Conservation (phyloP, 139 green algal genomes). For the Eudorina sp. region DNA sequence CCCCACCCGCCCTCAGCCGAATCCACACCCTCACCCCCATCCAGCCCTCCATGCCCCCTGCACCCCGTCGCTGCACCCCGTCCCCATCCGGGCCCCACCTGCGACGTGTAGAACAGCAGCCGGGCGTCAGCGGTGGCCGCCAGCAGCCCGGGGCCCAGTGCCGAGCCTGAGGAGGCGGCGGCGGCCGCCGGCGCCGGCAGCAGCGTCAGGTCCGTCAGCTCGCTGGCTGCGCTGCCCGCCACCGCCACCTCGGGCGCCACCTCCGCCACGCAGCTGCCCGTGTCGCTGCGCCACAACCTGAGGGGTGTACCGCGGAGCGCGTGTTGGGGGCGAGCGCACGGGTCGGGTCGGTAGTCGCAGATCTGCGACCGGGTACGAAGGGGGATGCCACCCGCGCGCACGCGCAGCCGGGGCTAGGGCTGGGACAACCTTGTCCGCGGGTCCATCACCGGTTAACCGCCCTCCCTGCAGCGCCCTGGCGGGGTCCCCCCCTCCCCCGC, state of each 20-base stretch:
- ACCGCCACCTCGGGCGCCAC: constrained; percentile 46
- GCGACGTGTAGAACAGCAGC: constrained; percentile 76
- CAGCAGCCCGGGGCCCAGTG: constrained; percentile 65
- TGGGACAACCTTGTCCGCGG: too few species aligned
- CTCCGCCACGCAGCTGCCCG: constrained; percentile 61
- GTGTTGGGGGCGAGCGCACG: too few species aligned
- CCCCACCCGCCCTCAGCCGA: too few species aligned
- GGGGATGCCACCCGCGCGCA: too few species aligned
- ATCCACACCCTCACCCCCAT: background rate
- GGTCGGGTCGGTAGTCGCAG: too few species aligned
- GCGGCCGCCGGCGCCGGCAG: constrained; percentile 53
- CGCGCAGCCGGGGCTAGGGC: too few species aligned
- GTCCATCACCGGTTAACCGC: too few species aligned
- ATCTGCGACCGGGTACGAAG: too few species aligned
- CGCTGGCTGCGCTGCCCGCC: constrained; percentile 44
- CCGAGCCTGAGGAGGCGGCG: background rate
- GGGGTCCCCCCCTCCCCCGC: background rate
- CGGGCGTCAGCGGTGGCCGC: constrained; percentile 84
- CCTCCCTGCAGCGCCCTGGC: too few species aligned
- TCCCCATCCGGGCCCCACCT: background rate
- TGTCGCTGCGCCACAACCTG: constrained; percentile 83
- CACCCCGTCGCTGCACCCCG: background rate
- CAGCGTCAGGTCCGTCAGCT: constrained; percentile 73
- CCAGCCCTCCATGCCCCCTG: background rate
- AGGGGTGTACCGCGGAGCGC: too few species aligned